Evolutionary conservation across 441 rosid species (phyloP).

Genomic region (Mallotus japonicus): DNA sequence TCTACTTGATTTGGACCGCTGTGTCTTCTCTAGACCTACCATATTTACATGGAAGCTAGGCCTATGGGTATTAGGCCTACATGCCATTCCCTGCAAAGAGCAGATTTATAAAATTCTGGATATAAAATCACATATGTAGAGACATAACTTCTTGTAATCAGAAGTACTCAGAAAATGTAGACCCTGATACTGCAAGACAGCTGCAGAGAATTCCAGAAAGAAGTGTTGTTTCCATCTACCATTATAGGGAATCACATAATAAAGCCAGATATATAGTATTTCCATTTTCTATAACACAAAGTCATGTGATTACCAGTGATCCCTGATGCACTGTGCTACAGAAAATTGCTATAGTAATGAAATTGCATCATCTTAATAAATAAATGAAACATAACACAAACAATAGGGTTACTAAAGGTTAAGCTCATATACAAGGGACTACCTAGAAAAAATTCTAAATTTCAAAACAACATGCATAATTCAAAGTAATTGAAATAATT

Average conservation of each 20-base stretch:
- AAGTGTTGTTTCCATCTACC: background rate
- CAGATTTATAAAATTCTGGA: conserved; percentile 1
- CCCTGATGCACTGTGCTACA: background rate
- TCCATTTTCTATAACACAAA: background rate
- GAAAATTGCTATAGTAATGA: background rate
- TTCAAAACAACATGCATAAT: background rate
- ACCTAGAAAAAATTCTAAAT: background rate
- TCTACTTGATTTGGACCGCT: conserved; percentile 78
- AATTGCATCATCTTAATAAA: background rate
- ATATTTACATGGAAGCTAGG: conserved; percentile 97
- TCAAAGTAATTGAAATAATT: background rate
- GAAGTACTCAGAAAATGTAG: no score
- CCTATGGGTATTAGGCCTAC: conserved; percentile 92
- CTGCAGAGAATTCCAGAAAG: background rate
- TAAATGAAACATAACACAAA: background rate
- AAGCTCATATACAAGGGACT: background rate
- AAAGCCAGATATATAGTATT: background rate
- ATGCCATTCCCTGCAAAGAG: conserved; percentile 80
- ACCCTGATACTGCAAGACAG: background rate
- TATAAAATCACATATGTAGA: background rate
- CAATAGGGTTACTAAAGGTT: background rate
- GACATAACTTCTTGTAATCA: no score
- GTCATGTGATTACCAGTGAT: background rate
- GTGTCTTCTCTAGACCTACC: conserved; percentile 90
- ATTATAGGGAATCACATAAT: background rate